These are phyloP conservation scores for Vanrija sp. DNA, from an alignment of 1,284 basidiomycete species.

Conservation along the genomic window DNA sequence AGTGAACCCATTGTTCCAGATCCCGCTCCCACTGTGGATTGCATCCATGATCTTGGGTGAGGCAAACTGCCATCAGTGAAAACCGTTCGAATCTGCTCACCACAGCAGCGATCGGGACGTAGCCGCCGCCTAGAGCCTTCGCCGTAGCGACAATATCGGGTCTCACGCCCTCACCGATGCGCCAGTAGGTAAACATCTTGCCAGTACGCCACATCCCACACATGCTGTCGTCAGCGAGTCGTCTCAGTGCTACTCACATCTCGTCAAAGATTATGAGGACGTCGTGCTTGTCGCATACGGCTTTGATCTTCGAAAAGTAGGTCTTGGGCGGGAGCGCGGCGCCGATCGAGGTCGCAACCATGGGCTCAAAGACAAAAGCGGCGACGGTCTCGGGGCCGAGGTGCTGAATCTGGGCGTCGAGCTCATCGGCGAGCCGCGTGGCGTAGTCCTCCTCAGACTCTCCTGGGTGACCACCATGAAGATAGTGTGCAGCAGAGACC, in stretches of 20 bases:
- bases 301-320: slow-evolving; percentile 63
- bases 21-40: too few relatives aligned
- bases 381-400: slow-evolving; percentile 71
- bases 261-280: slow-evolving; percentile 81
- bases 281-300: slow-evolving; percentile 75
- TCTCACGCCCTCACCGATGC: slow-evolving; percentile 55
- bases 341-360: slow-evolving; percentile 73
- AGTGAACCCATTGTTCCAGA: too few relatives aligned
- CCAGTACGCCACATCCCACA: slow-evolving; percentile 79
- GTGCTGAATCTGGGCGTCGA: slow-evolving; percentile 76
- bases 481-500: slow-evolving; percentile 64
- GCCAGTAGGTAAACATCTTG: slow-evolving; percentile 57
- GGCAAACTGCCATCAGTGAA: too few relatives aligned
- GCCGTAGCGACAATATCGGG: slow-evolving; percentile 80
- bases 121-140: slow-evolving; percentile 83
- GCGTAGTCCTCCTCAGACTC: slow-evolving; percentile 77
- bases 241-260: slow-evolving; percentile 38
- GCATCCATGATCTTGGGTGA: too few relatives aligned
- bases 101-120: slow-evolving; percentile 59
- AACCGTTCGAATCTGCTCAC: too few relatives aligned
- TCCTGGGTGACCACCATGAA: slow-evolving; percentile 61
- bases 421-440: slow-evolving; percentile 66
- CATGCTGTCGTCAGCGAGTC: slow-evolving; percentile 50
- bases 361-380: slow-evolving; percentile 43
- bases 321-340: slow-evolving; percentile 35